These are phyloP conservation scores for Solanum etuberosum DNA, from an alignment of 257 asterid genomes.

Conservation along the genomic window DNA sequence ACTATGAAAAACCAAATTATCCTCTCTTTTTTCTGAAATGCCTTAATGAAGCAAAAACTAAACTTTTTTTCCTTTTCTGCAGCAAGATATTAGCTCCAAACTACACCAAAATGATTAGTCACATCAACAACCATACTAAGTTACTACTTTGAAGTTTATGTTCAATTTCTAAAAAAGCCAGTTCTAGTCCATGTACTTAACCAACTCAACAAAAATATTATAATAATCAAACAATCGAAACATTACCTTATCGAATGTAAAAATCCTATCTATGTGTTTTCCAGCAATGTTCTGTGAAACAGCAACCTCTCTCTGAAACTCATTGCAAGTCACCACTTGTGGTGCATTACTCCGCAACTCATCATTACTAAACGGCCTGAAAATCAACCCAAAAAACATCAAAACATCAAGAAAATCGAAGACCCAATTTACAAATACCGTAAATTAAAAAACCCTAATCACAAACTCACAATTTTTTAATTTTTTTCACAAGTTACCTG, in stretches of 20 bases:
- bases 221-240: not conserved
- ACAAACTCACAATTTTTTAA: not conserved
- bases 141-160: not conserved
- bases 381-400: not conserved
- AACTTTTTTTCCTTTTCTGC: not conserved
- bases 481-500: slow-evolving; percentile 37
- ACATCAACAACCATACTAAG: not conserved
- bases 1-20: not conserved
- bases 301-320: slow-evolving; percentile 64
- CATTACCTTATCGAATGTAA: slow-evolving; percentile 76
- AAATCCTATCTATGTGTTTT: slow-evolving; percentile 76
- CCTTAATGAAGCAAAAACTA: not conserved
- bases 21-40: not conserved
- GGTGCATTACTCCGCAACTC: slow-evolving; percentile 85
- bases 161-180: not conserved
- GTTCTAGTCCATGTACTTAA: not conserved
- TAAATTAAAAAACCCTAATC: not conserved
- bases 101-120: not conserved
- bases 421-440: not conserved
- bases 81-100: not conserved
- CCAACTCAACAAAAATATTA: not conserved
- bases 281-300: slow-evolving; percentile 87
- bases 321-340: slow-evolving; percentile 79
- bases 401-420: not conserved
- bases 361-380: slow-evolving; percentile 83